A percentile compares a stretch with the other conserved stretches of the same genome.
These are phyloP conservation scores for Pseudogymnoascus sp. DNA, from an alignment of 2,329 filamentous ascomycete species.

Conservation along the genomic window DNA sequence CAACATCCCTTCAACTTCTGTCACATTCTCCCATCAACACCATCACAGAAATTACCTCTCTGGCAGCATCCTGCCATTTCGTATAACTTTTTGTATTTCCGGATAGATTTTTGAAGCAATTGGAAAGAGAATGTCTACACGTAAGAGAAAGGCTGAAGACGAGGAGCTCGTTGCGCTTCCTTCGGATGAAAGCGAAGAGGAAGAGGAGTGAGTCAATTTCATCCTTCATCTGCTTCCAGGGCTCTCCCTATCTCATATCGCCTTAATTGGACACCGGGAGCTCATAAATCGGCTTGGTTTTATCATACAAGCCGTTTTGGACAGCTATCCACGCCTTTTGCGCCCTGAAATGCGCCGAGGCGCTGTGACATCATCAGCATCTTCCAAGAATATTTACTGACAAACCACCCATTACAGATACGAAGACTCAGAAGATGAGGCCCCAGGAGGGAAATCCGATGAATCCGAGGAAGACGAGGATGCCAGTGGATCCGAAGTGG, in stretches of 20 bases:
- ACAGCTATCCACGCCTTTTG: not conserved
- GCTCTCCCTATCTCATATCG: not conserved
- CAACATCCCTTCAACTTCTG: not conserved
- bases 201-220: constrained; percentile 23
- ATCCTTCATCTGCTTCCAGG: not conserved
- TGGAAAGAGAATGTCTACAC: constrained; percentile 2
- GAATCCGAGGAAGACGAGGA: constrained; percentile 28
- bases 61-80: not conserved
- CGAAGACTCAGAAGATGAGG: constrained; percentile 29
- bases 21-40: constrained; percentile 8
- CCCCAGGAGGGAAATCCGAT: constrained; percentile 30
- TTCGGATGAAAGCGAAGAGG: constrained; percentile 25
- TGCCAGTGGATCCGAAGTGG: constrained; percentile 18
- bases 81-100: not conserved
- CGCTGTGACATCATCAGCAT: constrained; percentile 1
- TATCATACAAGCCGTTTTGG: not conserved
- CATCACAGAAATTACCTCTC: constrained; percentile 5
- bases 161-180: constrained; percentile 27
- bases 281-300: not conserved
- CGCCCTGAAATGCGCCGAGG: not conserved
- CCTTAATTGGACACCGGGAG: not conserved
- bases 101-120: not conserved
- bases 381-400: constrained; percentile 17
- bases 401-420: constrained; percentile 17
- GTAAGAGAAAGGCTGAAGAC: constrained; percentile 23